A percentile compares a stretch with the other conserved stretches of the same genome.
phyloP scores from a whole-genome alignment of 1,284 basidiomycete genomes.

The Cryptococcus deneoformans region DNA sequence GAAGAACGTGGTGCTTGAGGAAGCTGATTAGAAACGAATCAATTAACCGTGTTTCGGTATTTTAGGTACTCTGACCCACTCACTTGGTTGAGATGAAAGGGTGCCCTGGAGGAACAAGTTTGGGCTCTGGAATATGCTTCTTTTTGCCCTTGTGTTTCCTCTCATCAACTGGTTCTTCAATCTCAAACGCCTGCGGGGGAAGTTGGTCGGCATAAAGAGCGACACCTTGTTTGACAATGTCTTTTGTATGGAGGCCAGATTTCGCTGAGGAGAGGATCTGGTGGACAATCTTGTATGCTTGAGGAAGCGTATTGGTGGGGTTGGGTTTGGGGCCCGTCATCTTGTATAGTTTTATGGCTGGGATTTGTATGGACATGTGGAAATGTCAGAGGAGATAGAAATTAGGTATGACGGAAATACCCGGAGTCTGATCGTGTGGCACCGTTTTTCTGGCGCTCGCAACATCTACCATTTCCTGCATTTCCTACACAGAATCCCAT shows the following conservation, averaged over 20 bases:
- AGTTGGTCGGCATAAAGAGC: constrained; percentile 6
- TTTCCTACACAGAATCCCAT: too few species aligned
- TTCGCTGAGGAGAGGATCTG: constrained; percentile 25
- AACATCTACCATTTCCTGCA: too few species aligned
- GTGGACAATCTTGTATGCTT: constrained; percentile 36
- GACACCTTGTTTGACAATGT: constrained; percentile 31
- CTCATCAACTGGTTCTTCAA: neutral
- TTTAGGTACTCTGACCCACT: constrained; percentile 12
- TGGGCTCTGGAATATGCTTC: constrained; percentile 7
- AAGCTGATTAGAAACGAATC: constrained; percentile 20
- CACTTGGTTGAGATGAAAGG: constrained; percentile 40
- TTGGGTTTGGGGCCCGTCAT: neutral
- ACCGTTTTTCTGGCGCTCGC: neutral
- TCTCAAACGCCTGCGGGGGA: neutral
- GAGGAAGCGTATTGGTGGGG: constrained; percentile 5
- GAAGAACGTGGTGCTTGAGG: constrained; percentile 41
- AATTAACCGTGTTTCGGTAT: too few species aligned
- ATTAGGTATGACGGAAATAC: neutral
- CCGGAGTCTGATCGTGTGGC: neutral
- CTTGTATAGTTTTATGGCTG: neutral
- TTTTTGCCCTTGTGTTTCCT: constrained; percentile 1
- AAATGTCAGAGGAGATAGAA: neutral
- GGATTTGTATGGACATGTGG: neutral
- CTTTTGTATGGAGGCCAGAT: constrained; percentile 27
- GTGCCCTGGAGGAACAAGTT: constrained; percentile 32